These are phyloP conservation scores for Excoecaria agallocha DNA, from an alignment of 345 rosid species.

Conservation along the genomic window DNA sequence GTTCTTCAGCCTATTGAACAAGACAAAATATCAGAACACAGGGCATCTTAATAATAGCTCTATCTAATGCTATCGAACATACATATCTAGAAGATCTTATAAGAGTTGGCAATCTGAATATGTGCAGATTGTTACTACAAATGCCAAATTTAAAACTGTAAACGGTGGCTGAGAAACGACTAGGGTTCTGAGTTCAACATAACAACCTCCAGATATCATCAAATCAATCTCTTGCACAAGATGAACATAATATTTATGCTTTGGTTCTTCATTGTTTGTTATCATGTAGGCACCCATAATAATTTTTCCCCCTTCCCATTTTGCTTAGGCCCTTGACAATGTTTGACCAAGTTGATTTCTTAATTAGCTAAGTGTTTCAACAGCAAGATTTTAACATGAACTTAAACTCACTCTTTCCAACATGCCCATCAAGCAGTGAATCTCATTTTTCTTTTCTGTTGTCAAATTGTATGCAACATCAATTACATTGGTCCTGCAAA, in stretches of 20 bases:
- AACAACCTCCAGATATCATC: not conserved
- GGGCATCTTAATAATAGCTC: not conserved
- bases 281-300: no score
- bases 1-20: conserved; percentile 56
- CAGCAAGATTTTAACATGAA: not conserved
- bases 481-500: conserved; percentile 56
- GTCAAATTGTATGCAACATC: conserved; percentile 49
- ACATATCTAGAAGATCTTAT: not conserved
- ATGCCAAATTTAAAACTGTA: not conserved
- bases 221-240: not conserved
- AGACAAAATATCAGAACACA: not conserved
- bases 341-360: not conserved
- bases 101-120: not conserved
- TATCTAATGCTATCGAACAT: not conserved
- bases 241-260: not conserved
- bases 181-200: not conserved
- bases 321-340: not conserved
- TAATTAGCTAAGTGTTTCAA: not conserved
- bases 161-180: not conserved
- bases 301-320: not conserved
- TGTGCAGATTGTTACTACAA: not conserved
- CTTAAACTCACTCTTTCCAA: conserved; percentile 51
- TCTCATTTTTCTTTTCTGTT: conserved; percentile 53
- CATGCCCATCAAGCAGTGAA: conserved; percentile 43
- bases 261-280: not conserved